Evolutionary conservation across 331 rosid species (phyloP), one percentile per base, ranked within the genome.

Genomic region (Cydonia oblonga): DNA sequence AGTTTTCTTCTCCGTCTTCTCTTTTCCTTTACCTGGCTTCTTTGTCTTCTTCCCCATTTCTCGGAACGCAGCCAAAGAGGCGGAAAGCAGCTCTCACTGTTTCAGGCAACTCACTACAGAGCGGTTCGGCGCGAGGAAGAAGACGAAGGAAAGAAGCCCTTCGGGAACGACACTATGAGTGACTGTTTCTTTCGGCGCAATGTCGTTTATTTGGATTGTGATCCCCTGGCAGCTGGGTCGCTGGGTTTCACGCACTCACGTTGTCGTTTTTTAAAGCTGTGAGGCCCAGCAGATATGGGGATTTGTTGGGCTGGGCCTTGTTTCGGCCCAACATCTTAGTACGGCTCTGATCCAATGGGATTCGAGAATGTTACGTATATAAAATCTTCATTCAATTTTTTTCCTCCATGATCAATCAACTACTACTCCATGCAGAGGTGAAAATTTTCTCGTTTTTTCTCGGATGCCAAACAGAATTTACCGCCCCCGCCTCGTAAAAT

Each of bases 1-100:
- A 3, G 97, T 89, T 81, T 89, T 93, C 79, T 29, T 86, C 88
- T 85, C 97, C 0, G 98, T 93, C 80, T 93, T 93, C 84, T 91
- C 98, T 81, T 91, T 93, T 51, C 98, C 98, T 81, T 89, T 93
- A 9, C 98, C 96, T 10, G 89, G 83, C 69, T 93, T 93, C 96
- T 93, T 93, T 75, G 91, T 78, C 72, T 93, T 93, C 90, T 93
- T 93, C 79, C 98, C 98, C 98, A 93, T 90, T 54, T 65, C 66
- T 42, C 38, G 16, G 53, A 28, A 29, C 40, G 26, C 33, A 24
- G n/a, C 9, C 30, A 19, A 14, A 74, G 32, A 54, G 75, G 29
- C 53, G 8, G 52, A 57, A 74, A 78, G 64, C 29, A 75, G 30
- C 23, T 69, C 6, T 13, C 18, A 30, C 7, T 11, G 42, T 49